Evolutionary conservation across 2,329 filamentous ascomycete genomes (phyloP).

Genomic region (Phaeophleospora eucalypticola): DNA sequence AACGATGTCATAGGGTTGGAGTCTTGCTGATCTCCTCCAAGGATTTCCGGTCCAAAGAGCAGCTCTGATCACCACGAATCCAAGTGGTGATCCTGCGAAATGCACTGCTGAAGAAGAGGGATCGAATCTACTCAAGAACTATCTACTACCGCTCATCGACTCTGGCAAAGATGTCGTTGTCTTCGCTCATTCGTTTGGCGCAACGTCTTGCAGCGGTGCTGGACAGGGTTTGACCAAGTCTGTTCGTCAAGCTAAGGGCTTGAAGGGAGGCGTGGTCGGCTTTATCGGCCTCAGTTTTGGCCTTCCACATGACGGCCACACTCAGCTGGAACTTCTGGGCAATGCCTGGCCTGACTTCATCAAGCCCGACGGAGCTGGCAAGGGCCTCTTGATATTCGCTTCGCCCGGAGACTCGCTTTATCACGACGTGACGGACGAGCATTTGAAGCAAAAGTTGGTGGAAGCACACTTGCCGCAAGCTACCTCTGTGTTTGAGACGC

Average conservation of each 20-base stretch:
- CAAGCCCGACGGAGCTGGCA: slow-evolving; percentile 5
- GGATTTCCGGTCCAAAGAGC: slow-evolving; percentile 6
- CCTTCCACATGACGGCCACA: slow-evolving; percentile 6
- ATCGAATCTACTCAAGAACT: slow-evolving; percentile 1
- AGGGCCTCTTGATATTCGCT: slow-evolving; percentile 10
- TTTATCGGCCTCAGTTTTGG: slow-evolving; percentile 10
- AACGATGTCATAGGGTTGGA: not conserved
- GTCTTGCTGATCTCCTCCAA: not conserved
- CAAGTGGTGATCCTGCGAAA: slow-evolving; percentile 1
- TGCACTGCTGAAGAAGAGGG: slow-evolving; percentile 5
- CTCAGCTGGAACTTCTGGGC: slow-evolving; percentile 11
- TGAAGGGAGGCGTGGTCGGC: slow-evolving; percentile 11
- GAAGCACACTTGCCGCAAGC: slow-evolving; percentile 11
- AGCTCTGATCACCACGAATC: slow-evolving; percentile 7
- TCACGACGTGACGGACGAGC: slow-evolving; percentile 8
- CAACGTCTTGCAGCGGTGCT: slow-evolving; percentile 12
- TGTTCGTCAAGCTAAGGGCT: slow-evolving; percentile 5
- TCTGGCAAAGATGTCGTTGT: slow-evolving; percentile 6
- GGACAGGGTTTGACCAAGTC: slow-evolving; percentile 4
- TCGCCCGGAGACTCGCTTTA: slow-evolving; percentile 9
- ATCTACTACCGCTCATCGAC: slow-evolving; percentile 6
- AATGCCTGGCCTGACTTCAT: slow-evolving; percentile 1
- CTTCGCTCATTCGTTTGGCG: slow-evolving; percentile 9
- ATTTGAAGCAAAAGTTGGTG: slow-evolving; percentile 7
- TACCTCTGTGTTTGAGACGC: slow-evolving; percentile 7